Percentiles rank a stretch among this genome's conserved stretches.
Evolutionary conservation across 306 rosid genomes (phyloP).

Genomic region (Betula pendula): DNA sequence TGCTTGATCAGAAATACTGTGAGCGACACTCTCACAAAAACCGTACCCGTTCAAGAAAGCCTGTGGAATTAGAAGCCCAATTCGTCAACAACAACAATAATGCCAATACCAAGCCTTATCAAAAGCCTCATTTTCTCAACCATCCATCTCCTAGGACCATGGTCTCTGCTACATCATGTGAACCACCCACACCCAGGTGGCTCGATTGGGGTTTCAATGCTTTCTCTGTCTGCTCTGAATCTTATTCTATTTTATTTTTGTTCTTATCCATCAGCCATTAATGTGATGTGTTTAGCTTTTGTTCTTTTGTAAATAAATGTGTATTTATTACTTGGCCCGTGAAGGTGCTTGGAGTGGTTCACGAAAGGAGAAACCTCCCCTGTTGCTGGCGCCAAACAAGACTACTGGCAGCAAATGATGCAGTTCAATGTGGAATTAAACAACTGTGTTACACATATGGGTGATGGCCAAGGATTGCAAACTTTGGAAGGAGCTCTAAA

Average conservation of each 20-base stretch:
- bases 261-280: background rate
- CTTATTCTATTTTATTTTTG: background rate
- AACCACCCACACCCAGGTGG: conserved; percentile 55
- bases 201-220: conserved; percentile 1
- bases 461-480: conserved; percentile 11
- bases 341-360: conserved; percentile 66
- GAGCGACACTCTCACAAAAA: conserved; percentile 86
- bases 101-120: conserved; percentile 34
- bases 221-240: too few relatives aligned
- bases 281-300: conserved; percentile 22
- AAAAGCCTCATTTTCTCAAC: conserved; percentile 14
- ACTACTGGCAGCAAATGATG: conserved; percentile 54
- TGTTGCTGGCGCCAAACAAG: conserved; percentile 37
- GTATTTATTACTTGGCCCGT: conserved; percentile 13
- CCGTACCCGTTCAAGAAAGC: conserved; percentile 97
- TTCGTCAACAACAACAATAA: conserved; percentile 12
- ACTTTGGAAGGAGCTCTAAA: conserved; percentile 29
- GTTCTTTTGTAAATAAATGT: conserved; percentile 15
- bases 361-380: conserved; percentile 46
- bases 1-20: conserved; percentile 68
- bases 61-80: conserved; percentile 65
- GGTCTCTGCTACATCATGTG: conserved; percentile 37
- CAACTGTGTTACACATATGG: background rate
- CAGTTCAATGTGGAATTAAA: conserved; percentile 45
- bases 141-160: conserved; percentile 37